Conservation (phyloP, 768 basidiomycete species). For the Mycena galopus region DNA sequence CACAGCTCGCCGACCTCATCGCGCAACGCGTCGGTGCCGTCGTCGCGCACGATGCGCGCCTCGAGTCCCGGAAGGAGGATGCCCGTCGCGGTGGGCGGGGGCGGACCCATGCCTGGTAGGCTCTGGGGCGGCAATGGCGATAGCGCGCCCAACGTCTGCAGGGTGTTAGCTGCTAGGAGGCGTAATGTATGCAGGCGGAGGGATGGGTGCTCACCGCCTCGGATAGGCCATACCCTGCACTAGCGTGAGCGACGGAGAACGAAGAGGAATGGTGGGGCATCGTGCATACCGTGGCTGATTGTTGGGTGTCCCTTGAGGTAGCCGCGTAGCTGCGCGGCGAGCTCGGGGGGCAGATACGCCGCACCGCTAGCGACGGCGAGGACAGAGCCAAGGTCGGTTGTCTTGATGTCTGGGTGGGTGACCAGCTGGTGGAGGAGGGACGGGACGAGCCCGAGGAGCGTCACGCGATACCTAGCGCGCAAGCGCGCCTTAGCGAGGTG, state of each 20-base stretch:
- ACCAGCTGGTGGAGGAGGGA: conserved; percentile 76
- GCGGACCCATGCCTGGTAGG: conserved; percentile 46
- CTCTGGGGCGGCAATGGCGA: conserved; percentile 57
- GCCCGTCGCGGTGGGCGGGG: conserved; percentile 53
- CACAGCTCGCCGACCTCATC: conserved; percentile 79
- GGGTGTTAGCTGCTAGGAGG: neutral
- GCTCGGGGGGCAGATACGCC: conserved; percentile 73
- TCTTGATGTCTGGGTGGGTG: conserved; percentile 62
- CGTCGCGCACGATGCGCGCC: conserved; percentile 69
- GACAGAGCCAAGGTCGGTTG: conserved; percentile 68
- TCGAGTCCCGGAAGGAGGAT: conserved; percentile 75
- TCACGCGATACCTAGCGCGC: conserved; percentile 64
- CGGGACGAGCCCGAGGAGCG: conserved; percentile 66
- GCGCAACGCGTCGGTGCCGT: conserved; percentile 67
- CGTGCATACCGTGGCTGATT: conserved; percentile 64
- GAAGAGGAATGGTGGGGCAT: neutral
- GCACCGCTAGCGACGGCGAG: conserved; percentile 64
- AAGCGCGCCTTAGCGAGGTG: neutral
- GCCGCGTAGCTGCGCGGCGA: conserved; percentile 56
- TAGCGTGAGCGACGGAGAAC: neutral
- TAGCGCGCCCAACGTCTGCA: conserved; percentile 68
- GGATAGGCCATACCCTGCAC: conserved; percentile 78
- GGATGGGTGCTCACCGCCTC: conserved; percentile 62
- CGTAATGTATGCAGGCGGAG: neutral
- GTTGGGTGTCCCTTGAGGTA: conserved; percentile 62